These are phyloP conservation scores for Zygotorulaspora mrakii DNA, from an alignment of 1,139 yeast genomes.

Conservation along the genomic window DNA sequence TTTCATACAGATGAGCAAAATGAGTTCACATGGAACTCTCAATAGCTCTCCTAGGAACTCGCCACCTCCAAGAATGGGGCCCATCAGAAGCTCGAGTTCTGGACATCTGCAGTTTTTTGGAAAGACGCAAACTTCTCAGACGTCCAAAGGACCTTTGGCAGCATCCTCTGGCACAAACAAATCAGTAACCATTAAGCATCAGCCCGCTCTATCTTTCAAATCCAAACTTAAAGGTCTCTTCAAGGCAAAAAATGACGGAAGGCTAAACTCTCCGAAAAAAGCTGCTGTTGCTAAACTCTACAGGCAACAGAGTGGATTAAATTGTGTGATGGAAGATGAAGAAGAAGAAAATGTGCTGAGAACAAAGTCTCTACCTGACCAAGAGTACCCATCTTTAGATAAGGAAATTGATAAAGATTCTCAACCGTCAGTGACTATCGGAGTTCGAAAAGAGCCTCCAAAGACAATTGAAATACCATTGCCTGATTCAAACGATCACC, in stretches of 20 bases:
- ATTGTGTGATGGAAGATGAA: constrained; percentile 14
- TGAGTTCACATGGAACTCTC: constrained; percentile 3
- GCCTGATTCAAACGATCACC: not conserved
- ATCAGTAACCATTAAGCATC: constrained; percentile 7
- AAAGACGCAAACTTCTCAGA: constrained; percentile 5
- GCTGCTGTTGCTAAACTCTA: constrained; percentile 8
- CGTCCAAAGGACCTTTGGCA: not conserved
- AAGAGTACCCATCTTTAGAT: not conserved
- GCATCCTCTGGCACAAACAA: constrained; percentile 9
- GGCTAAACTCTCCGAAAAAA: constrained; percentile 9
- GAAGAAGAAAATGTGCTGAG: constrained; percentile 11
- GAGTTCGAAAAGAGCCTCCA: constrained; percentile 1
- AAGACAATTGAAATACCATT: constrained; percentile 4
- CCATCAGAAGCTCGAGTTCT: constrained; percentile 15
- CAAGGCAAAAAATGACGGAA: constrained; percentile 11
- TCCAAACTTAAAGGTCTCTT: constrained; percentile 25
- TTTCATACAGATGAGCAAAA: constrained; percentile 3
- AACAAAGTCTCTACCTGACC: constrained; percentile 8
- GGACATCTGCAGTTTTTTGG: constrained; percentile 10
- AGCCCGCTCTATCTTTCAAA: constrained; percentile 16
- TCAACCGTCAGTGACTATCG: not conserved
- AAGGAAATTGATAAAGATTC: not conserved
- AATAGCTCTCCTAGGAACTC: constrained; percentile 4
- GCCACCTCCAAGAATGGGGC: constrained; percentile 5
- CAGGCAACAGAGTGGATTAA: constrained; percentile 12